A percentile compares a stretch with the other conserved stretches of the same genome.
Conservation (phyloP, 805 yeast species). For the Tetrapisispora pingtungensis region DNA sequence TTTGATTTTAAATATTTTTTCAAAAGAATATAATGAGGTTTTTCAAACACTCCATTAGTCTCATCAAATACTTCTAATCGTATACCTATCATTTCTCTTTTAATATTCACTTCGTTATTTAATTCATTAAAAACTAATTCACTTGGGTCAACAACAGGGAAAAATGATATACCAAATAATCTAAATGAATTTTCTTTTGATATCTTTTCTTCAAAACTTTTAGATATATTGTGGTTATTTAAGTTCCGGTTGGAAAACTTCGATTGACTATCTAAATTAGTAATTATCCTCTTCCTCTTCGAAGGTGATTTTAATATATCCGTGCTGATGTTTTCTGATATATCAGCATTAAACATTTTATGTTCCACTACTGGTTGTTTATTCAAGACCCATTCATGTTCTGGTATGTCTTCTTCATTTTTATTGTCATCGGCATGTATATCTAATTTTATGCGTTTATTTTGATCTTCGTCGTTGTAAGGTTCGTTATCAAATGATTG, state of each 20-base stretch:
- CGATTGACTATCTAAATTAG: neutral
- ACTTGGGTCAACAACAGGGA: conserved; percentile 32
- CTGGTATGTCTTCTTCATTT: conserved; percentile 8
- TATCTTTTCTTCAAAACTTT: conserved; percentile 7
- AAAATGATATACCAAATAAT: conserved; percentile 32
- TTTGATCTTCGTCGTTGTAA: neutral
- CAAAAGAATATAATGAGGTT: conserved; percentile 30
- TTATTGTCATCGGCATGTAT: neutral
- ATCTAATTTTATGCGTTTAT: neutral
- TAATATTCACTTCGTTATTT: conserved; percentile 7
- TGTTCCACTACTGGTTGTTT: conserved; percentile 15
- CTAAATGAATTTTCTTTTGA: conserved; percentile 29
- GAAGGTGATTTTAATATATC: conserved; percentile 24
- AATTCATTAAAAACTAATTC: conserved; percentile 12
- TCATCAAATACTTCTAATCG: conserved; percentile 32
- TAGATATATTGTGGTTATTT: neutral
- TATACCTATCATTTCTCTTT: conserved; percentile 28
- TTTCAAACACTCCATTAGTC: conserved; percentile 19
- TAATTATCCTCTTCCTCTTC: conserved; percentile 11
- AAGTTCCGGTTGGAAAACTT: neutral
- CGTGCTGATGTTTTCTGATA: conserved; percentile 16
- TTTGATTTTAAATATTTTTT: conserved; percentile 21
- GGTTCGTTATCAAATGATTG: neutral
- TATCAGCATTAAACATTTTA: conserved; percentile 19
- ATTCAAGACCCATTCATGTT: conserved; percentile 15